These are phyloP conservation scores for Populus pruinosa DNA, from an alignment of 345 rosid species.

Conservation along the genomic window DNA sequence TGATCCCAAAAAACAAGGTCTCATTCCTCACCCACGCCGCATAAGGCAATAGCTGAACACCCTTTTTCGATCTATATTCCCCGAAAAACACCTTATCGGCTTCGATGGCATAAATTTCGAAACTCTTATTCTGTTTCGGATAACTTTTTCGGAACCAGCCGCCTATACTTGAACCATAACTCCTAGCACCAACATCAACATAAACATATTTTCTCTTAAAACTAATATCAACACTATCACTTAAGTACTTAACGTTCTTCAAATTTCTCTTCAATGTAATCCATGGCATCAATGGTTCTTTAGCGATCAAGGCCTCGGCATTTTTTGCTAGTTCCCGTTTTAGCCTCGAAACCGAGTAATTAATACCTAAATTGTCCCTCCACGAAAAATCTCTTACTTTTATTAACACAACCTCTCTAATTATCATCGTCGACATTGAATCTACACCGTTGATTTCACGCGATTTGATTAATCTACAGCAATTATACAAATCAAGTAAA, in stretches of 20 bases:
- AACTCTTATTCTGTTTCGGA: slow-evolving; percentile 89
- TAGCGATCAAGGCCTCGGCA: slow-evolving; percentile 64
- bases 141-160: slow-evolving; percentile 89
- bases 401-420: slow-evolving; percentile 69
- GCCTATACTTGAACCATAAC: slow-evolving; percentile 89
- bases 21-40: slow-evolving; percentile 96
- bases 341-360: slow-evolving; percentile 60
- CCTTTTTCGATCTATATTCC: slow-evolving; percentile 59
- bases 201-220: slow-evolving; percentile 84
- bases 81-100: slow-evolving; percentile 68
- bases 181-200: slow-evolving; percentile 90
- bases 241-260: slow-evolving; percentile 65
- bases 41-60: slow-evolving; percentile 66
- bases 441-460: slow-evolving; percentile 63
- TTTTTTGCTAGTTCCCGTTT: slow-evolving; percentile 55
- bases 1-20: slow-evolving; percentile 71
- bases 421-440: slow-evolving; percentile 46
- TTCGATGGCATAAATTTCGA: slow-evolving; percentile 78
- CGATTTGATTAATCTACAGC: slow-evolving; percentile 59
- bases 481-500: slow-evolving; percentile 83
- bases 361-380: slow-evolving; percentile 31
- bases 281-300: slow-evolving; percentile 96
- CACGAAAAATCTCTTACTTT: slow-evolving; percentile 19
- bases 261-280: slow-evolving; percentile 75
- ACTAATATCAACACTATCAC: slow-evolving; percentile 78